Conservation (phyloP, 2,329 filamentous ascomycete genomes). For the Ilyonectria sp. region DNA sequence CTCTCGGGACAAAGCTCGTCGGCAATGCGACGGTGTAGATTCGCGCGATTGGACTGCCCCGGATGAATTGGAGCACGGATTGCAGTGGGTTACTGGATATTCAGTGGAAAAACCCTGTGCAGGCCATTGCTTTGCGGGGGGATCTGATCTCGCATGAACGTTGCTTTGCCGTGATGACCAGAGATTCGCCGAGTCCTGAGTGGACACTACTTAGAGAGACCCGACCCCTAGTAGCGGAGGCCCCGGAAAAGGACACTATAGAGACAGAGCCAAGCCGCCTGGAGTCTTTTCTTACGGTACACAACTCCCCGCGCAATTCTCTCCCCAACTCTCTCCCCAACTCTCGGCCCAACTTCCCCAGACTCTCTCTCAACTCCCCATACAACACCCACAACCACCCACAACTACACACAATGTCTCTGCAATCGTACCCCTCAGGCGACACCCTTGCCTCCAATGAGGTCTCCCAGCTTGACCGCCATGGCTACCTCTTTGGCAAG, state of each 20-base stretch:
- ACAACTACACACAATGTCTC: constrained; percentile 37
- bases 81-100: neutral
- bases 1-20: neutral
- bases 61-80: constrained; percentile 22
- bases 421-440: constrained; percentile 39
- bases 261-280: neutral
- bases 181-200: constrained; percentile 3
- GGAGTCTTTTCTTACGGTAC: neutral
- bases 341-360: neutral
- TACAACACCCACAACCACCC: neutral
- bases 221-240: neutral
- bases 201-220: constrained; percentile 13
- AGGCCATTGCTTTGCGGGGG: constrained; percentile 18
- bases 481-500: constrained; percentile 71
- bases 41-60: constrained; percentile 9
- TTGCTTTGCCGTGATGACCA: constrained; percentile 20
- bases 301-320: neutral
- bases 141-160: constrained; percentile 35
- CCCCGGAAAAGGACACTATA: neutral
- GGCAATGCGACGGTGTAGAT: neutral
- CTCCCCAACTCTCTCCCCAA: neutral
- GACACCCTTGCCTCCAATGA: constrained; percentile 44
- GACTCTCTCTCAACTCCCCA: neutral
- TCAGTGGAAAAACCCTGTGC: constrained; percentile 21
- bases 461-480: constrained; percentile 55